Conservation (phyloP, 306 rosid species). For the Betula pendula region DNA sequence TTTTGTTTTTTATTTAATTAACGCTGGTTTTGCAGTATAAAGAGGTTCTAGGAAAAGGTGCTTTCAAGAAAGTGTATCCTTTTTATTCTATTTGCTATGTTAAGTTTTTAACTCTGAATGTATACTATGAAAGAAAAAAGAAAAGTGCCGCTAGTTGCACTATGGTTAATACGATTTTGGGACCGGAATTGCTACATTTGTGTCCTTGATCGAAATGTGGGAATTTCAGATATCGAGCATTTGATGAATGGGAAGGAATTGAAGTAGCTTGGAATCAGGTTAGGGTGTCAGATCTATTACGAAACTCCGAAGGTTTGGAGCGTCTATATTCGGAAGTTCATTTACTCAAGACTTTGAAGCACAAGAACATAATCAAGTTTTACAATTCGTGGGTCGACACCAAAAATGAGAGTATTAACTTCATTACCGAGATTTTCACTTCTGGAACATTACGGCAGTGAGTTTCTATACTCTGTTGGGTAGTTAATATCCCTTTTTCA, state of each 20-base stretch:
- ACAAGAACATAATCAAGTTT: slow-evolving; percentile 87
- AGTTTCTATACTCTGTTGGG: slow-evolving; percentile 30
- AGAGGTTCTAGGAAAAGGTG: slow-evolving; percentile 89
- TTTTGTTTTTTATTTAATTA: slow-evolving; percentile 10
- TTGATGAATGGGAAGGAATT: slow-evolving; percentile 95
- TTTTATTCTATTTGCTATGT: slow-evolving; percentile 26
- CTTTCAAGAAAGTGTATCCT: slow-evolving; percentile 99
- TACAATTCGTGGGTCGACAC: slow-evolving; percentile 88
- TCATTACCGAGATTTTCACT: slow-evolving; percentile 94
- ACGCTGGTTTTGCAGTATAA: slow-evolving; percentile 65
- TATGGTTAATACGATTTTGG: background rate
- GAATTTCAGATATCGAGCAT: slow-evolving; percentile 80
- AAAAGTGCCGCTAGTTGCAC: background rate
- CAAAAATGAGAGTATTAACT: slow-evolving; percentile 73
- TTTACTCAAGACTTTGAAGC: slow-evolving; percentile 92
- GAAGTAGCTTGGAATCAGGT: slow-evolving; percentile 99
- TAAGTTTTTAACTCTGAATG: background rate
- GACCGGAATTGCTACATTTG: slow-evolving; percentile 6
- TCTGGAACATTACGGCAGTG: slow-evolving; percentile 94
- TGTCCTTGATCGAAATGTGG: slow-evolving; percentile 52
- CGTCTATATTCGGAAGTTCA: slow-evolving; percentile 94
- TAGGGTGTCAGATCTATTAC: slow-evolving; percentile 81
- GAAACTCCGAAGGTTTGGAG: slow-evolving; percentile 78
- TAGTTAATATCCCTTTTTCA: slow-evolving; percentile 1
- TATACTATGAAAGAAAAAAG: slow-evolving; percentile 1